Conservation (phyloP, 1,284 basidiomycete genomes). For the Boletus semigastroideus region DNA sequence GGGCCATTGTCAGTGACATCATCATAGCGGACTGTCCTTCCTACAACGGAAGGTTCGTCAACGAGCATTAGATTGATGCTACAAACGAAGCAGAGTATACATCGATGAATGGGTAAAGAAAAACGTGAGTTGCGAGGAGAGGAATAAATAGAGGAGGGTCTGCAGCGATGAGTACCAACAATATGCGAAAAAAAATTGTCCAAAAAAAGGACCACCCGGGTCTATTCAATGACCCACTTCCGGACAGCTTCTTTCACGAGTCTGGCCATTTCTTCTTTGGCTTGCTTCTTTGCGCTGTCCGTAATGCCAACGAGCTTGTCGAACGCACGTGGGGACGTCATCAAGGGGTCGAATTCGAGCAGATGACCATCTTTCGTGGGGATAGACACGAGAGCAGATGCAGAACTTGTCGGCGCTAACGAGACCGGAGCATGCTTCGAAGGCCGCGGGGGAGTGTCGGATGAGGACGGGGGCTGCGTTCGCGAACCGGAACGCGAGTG, state of each 20-base stretch:
- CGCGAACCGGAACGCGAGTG: conserved; percentile 46
- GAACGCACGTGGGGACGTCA: conserved; percentile 64
- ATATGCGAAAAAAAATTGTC: background rate
- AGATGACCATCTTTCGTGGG: conserved; percentile 70
- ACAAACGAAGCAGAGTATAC: no score
- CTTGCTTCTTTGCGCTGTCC: conserved; percentile 62
- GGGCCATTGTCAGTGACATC: no score
- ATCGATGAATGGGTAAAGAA: conserved; percentile 6
- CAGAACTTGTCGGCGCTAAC: no score
- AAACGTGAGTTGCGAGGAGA: conserved; percentile 4
- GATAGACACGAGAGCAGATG: no score
- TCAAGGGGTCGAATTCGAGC: conserved; percentile 76
- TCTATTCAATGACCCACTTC: conserved; percentile 57
- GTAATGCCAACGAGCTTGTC: conserved; percentile 61
- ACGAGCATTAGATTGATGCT: no score
- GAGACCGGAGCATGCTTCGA: background rate
- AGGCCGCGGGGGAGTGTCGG: conserved; percentile 17
- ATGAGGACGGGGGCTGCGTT: conserved; percentile 34
- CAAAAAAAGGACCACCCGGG: background rate
- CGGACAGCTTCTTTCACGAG: conserved; percentile 68
- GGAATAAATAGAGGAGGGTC: conserved; percentile 22
- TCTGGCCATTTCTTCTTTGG: conserved; percentile 68
- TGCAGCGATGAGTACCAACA: background rate
- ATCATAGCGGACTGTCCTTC: no score
- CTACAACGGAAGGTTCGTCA: no score